Percentiles rank a stretch among this genome's conserved stretches.
phyloP scores from a whole-genome alignment of 495 filamentous ascomycete genomes.

The Delitschia confertaspora region DNA sequence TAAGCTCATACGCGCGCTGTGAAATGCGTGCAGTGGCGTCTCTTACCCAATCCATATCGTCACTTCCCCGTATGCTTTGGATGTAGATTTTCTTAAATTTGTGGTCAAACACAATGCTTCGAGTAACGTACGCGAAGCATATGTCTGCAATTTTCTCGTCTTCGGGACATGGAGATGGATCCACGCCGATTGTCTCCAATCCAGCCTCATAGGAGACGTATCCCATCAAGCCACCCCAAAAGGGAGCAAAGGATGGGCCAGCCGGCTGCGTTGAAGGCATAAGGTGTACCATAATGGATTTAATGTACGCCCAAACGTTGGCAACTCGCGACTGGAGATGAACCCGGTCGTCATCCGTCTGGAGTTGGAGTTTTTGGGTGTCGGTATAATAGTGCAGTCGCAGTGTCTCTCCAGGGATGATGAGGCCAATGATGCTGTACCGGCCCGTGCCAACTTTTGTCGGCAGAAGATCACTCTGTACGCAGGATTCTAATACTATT shows the following conservation, averaged over 20 bases:
- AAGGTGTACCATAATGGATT: conserved; percentile 30
- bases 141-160: conserved; percentile 54
- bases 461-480: conserved; percentile 38
- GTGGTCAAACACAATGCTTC: conserved; percentile 76
- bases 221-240: conserved; percentile 85
- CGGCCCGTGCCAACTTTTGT: conserved; percentile 44
- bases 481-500: conserved; percentile 20
- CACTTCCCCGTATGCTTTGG: conserved; percentile 46
- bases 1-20: conserved; percentile 17
- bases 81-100: conserved; percentile 49
- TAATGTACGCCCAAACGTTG: conserved; percentile 18
- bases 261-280: conserved; percentile 5
- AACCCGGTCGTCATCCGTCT: conserved; percentile 26
- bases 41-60: conserved; percentile 30
- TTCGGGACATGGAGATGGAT: conserved; percentile 7
- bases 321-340: neutral
- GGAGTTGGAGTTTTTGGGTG: conserved; percentile 30
- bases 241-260: conserved; percentile 43
- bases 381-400: conserved; percentile 46
- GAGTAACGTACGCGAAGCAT: conserved; percentile 65
- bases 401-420: conserved; percentile 44
- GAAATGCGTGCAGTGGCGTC: conserved; percentile 28
- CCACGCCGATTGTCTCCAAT: conserved; percentile 50
- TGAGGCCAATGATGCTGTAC: conserved; percentile 56
- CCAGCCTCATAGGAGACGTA: conserved; percentile 87